phyloP scores from a whole-genome alignment of 2,329 filamentous ascomycete species.

The Colletotrichum sansevieriae region DNA sequence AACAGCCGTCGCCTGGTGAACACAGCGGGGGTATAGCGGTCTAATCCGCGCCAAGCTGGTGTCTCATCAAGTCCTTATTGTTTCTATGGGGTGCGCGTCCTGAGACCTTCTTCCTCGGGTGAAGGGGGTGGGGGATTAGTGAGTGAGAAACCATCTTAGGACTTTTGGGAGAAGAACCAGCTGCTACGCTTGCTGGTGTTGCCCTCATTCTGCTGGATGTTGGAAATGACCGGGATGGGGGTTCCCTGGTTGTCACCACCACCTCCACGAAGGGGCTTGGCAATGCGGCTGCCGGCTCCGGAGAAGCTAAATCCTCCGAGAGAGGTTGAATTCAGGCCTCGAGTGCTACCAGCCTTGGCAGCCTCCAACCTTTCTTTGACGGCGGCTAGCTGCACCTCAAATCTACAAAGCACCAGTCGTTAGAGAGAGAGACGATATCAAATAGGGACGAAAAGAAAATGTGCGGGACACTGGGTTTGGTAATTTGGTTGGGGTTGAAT shows the following conservation, averaged over 20 bases:
- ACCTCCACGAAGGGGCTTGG: slow-evolving; percentile 76
- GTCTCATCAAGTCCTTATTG: slow-evolving; percentile 26
- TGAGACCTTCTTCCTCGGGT: background rate
- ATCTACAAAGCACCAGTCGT: slow-evolving; percentile 66
- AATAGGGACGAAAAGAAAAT: slow-evolving; percentile 1
- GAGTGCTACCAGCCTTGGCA: slow-evolving; percentile 91
- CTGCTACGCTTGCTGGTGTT: slow-evolving; percentile 74
- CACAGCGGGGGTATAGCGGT: slow-evolving; percentile 38
- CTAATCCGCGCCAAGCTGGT: slow-evolving; percentile 33
- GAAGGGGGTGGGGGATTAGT: slow-evolving; percentile 1
- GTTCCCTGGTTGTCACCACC: slow-evolving; percentile 61
- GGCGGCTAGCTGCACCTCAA: slow-evolving; percentile 95
- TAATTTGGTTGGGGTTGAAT: background rate
- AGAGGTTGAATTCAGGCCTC: slow-evolving; percentile 78
- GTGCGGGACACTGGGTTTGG: background rate
- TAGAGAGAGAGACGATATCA: slow-evolving; percentile 24
- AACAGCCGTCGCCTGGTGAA: slow-evolving; percentile 22
- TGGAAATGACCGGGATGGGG: slow-evolving; percentile 68
- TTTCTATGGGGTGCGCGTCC: slow-evolving; percentile 24
- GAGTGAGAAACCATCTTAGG: slow-evolving; percentile 47
- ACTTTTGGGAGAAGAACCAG: slow-evolving; percentile 79
- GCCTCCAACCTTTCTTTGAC: slow-evolving; percentile 98
- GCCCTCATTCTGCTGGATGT: slow-evolving; percentile 70
- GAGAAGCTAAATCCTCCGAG: slow-evolving; percentile 79
- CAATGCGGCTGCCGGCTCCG: slow-evolving; percentile 74